phyloP scores from a whole-genome alignment of 2,329 filamentous ascomycete species.

The Neonectria coccinea region DNA sequence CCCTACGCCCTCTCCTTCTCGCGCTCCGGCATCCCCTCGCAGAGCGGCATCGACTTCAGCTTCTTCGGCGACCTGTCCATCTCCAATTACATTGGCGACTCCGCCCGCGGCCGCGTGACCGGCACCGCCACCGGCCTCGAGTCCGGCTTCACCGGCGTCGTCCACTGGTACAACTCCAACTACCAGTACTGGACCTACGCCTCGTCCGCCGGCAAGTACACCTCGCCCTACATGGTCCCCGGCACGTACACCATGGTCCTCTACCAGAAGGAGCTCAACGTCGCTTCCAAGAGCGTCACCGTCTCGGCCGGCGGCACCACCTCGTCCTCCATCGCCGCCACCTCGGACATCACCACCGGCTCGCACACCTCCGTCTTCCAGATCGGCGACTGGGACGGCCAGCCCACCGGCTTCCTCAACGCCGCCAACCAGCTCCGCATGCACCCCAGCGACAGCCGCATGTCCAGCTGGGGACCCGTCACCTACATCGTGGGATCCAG shows the following conservation, averaged over 20 bases:
- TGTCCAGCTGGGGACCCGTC: slow-evolving; percentile 69
- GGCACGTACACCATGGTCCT: slow-evolving; percentile 77
- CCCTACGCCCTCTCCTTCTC: slow-evolving; percentile 73
- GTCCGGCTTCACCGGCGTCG: slow-evolving; percentile 64
- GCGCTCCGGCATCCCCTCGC: slow-evolving; percentile 65
- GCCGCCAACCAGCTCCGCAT: slow-evolving; percentile 75
- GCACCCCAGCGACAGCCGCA: slow-evolving; percentile 75
- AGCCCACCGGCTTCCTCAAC: slow-evolving; percentile 73
- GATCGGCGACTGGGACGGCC: slow-evolving; percentile 74
- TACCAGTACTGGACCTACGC: slow-evolving; percentile 76
- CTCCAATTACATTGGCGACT: slow-evolving; percentile 67
- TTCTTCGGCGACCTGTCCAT: slow-evolving; percentile 71
- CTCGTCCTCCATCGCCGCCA: slow-evolving; percentile 62
- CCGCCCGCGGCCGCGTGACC: slow-evolving; percentile 67
- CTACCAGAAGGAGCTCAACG: slow-evolving; percentile 69
- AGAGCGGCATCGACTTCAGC: slow-evolving; percentile 61
- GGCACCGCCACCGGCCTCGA: slow-evolving; percentile 70
- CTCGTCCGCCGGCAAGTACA: slow-evolving; percentile 66
- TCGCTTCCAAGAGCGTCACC: slow-evolving; percentile 61
- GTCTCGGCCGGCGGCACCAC: slow-evolving; percentile 63
- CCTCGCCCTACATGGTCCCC: slow-evolving; percentile 74
- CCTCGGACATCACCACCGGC: slow-evolving; percentile 56
- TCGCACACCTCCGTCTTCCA: slow-evolving; percentile 68
- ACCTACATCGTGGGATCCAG: slow-evolving; percentile 73
- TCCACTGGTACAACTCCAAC: slow-evolving; percentile 73